phyloP scores from a whole-genome alignment of 176 grass and related monocot genomes.

The Ananas comosus region DNA sequence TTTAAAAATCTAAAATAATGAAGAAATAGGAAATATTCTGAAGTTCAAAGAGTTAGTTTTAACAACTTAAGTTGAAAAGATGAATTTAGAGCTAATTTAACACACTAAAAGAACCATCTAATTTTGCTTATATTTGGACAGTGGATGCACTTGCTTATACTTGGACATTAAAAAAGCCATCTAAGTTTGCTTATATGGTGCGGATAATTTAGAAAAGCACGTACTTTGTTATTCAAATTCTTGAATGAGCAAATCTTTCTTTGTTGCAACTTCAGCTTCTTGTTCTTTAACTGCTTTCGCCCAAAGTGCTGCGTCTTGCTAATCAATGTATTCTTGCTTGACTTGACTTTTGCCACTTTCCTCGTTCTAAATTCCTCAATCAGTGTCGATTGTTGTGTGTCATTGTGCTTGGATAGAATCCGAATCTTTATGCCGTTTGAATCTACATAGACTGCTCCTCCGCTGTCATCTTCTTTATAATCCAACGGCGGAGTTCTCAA shows the following conservation, averaged over 20 bases:
- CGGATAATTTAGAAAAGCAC: constrained; percentile 11
- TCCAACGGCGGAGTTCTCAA: constrained; percentile 24
- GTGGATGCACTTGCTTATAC: constrained; percentile 1
- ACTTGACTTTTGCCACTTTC: constrained; percentile 35
- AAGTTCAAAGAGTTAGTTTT: neutral
- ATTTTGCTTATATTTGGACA: neutral
- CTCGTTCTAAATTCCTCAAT: constrained; percentile 27
- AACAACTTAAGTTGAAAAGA: constrained; percentile 6
- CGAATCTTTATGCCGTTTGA: constrained; percentile 87
- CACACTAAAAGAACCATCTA: neutral
- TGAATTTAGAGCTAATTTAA: constrained; percentile 1
- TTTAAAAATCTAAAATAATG: constrained; percentile 17
- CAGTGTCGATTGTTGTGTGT: constrained; percentile 22
- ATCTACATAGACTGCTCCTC: constrained; percentile 82
- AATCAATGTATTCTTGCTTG: constrained; percentile 35
- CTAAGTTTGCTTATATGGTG: neutral
- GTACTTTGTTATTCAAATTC: constrained; percentile 57
- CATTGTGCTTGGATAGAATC: constrained; percentile 56
- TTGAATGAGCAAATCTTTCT: constrained; percentile 45
- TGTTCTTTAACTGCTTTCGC: constrained; percentile 42
- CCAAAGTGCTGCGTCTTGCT: constrained; percentile 21
- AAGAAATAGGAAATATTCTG: constrained; percentile 18
- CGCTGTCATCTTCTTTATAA: constrained; percentile 35
- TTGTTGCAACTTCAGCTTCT: constrained; percentile 47
- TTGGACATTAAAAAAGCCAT: constrained; percentile 13